Evolutionary conservation across 1,284 basidiomycete species (phyloP).

Genomic region (Leccinum subspadiceum): DNA sequence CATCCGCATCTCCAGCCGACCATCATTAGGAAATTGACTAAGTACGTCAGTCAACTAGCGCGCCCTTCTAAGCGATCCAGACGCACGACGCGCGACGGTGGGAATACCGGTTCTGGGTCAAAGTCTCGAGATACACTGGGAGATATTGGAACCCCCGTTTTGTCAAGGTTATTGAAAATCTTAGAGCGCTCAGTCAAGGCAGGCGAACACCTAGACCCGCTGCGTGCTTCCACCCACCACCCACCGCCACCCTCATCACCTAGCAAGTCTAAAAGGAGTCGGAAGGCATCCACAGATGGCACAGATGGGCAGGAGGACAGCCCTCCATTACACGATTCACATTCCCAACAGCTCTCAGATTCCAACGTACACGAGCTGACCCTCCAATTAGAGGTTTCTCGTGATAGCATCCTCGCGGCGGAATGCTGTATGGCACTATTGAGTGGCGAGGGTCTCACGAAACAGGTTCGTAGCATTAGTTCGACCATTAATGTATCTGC

Average conservation of each 20-base stretch:
- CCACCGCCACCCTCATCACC: conserved; percentile 24
- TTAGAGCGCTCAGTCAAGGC: conserved; percentile 74
- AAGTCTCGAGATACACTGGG: conserved; percentile 54
- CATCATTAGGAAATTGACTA: conserved; percentile 69
- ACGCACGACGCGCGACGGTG: conserved; percentile 34
- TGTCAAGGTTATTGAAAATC: conserved; percentile 70
- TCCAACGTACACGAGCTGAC: conserved; percentile 53
- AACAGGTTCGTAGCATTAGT: conserved; percentile 59
- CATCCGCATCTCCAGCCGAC: conserved; percentile 58
- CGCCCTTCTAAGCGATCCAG: conserved; percentile 61
- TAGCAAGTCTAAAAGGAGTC: conserved; percentile 31
- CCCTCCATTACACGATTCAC: conserved; percentile 16
- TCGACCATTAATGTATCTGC: conserved; percentile 1
- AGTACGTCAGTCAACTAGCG: conserved; percentile 62
- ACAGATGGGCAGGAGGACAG: conserved; percentile 23
- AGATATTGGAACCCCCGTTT: conserved; percentile 58
- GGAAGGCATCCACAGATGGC: conserved; percentile 32
- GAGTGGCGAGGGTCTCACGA: conserved; percentile 74
- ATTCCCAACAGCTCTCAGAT: conserved; percentile 39
- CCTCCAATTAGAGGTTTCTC: conserved; percentile 52
- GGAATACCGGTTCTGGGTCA: conserved; percentile 43
- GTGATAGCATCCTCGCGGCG: conserved; percentile 74
- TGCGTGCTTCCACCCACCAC: conserved; percentile 40
- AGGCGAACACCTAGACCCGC: conserved; percentile 72
- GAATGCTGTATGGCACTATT: conserved; percentile 81